Conservation (phyloP, 306 rosid genomes). For the Acmispon strigosus region DNA sequence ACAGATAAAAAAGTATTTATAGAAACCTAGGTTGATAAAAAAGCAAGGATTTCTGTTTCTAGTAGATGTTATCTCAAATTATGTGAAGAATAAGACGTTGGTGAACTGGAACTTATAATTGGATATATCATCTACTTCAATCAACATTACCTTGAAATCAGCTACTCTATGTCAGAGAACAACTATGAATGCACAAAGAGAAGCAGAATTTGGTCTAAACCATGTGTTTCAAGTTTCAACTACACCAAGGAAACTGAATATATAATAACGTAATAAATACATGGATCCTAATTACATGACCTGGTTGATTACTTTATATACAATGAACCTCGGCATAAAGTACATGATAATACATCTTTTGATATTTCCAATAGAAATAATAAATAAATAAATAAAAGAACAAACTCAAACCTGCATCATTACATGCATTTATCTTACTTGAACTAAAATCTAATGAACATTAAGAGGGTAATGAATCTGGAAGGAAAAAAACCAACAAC, state of each 20-base stretch:
- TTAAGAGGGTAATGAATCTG: too few relatives aligned
- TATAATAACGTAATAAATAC: neutral
- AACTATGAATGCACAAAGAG: neutral
- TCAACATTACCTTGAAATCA: neutral
- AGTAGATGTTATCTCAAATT: neutral
- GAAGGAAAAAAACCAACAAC: too few relatives aligned
- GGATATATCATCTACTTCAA: neutral
- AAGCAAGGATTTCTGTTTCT: neutral
- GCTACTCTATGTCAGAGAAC: neutral
- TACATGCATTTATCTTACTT: too few relatives aligned
- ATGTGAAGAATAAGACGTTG: neutral
- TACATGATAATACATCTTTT: too few relatives aligned
- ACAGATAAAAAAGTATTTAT: neutral
- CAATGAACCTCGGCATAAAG: neutral
- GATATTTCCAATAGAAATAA: too few relatives aligned
- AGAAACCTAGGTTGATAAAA: neutral
- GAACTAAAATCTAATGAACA: too few relatives aligned
- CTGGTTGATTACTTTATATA: neutral
- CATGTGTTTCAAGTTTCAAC: neutral
- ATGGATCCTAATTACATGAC: neutral
- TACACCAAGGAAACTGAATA: neutral
- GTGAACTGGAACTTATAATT: neutral
- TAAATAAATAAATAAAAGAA: too few relatives aligned
- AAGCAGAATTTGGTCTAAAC: neutral
- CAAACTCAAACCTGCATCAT: too few relatives aligned